phyloP scores from a whole-genome alignment of 2,329 filamentous ascomycete genomes.

The Aspergillus clavatus region DNA sequence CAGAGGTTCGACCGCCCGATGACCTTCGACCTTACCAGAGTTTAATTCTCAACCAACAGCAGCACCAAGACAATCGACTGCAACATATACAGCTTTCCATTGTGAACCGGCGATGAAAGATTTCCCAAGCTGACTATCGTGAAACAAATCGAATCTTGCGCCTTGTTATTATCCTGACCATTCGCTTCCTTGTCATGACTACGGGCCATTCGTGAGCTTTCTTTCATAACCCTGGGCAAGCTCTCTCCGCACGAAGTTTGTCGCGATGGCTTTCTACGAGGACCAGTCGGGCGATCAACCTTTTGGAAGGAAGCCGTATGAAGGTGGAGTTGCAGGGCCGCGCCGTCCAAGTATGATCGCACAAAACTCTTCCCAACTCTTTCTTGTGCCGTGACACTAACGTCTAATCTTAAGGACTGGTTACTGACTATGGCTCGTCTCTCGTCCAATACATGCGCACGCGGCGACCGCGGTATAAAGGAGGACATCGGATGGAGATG shows the following conservation, averaged over 20 bases:
- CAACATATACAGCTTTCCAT: too few relatives aligned
- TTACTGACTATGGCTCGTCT: slow-evolving; percentile 89
- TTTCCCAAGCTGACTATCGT: not conserved
- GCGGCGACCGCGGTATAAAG: slow-evolving; percentile 70
- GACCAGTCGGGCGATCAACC: slow-evolving; percentile 35
- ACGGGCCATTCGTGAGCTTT: slow-evolving; percentile 12
- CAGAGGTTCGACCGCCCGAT: too few relatives aligned
- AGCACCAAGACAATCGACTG: too few relatives aligned
- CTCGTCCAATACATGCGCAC: slow-evolving; percentile 88
- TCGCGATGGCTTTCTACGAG: slow-evolving; percentile 38
- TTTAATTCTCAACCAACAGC: too few relatives aligned
- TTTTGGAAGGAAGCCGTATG: slow-evolving; percentile 30
- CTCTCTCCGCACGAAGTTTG: slow-evolving; percentile 6
- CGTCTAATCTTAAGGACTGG: slow-evolving; percentile 58
- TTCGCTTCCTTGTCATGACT: slow-evolving; percentile 14
- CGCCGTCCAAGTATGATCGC: slow-evolving; percentile 37
- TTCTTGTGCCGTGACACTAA: slow-evolving; percentile 15
- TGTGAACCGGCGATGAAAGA: not conserved
- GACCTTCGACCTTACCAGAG: too few relatives aligned
- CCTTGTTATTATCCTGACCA: not conserved
- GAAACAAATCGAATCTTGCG: not conserved
- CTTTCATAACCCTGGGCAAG: slow-evolving; percentile 6
- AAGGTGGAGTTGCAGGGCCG: slow-evolving; percentile 33
- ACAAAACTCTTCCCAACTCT: not conserved
- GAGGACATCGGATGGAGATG: slow-evolving; percentile 64